Evolutionary conservation across 75 land plant genomes (phyloP), one percentile per base, ranked within the genome.

Genomic region (Azolla pinnata): DNA sequence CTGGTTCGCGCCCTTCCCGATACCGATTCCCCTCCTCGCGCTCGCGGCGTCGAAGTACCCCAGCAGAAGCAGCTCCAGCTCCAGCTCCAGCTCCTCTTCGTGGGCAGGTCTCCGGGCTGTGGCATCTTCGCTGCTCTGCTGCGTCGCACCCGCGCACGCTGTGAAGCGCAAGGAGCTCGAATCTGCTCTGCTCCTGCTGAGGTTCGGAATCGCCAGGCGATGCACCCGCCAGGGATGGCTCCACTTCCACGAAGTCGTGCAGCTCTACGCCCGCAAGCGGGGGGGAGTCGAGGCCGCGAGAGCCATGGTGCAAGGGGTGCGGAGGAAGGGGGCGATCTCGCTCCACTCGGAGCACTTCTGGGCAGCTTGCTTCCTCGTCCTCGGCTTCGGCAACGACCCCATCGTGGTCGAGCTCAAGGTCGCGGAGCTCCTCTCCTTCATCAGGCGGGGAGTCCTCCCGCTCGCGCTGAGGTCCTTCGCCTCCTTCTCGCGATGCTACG

Each of bases 311-410:
- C 81, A 75, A 52, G 81, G 75, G 4, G 67, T 87, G 17, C 48
- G 77, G 16, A 67, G 53, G 21, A 59, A 68, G 31, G 88, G 83
- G 0, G 64, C 70, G 1, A 50, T 84, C 16, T 17, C 61, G 8
- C 70, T 67, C 0, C 84, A 80, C 46, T 53, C 74, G 14, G 88
- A 81, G 28, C 97, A 90, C 33, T 57, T 83, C 53, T 90, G 88
- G 97, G 88, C 97, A 5, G 85, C 97, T 9, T 83, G 86, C 47
- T 90, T 87, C 60, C 72, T 84, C 56, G 58, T 81, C 1, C 72
- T 87, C 56, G 79, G 81, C 8, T 81, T 84, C 50, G 85, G 92
- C n/a, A 71, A 69, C 34, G 82, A 82, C 19, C 79, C 83, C 0
- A 64, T 64, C 2, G 52, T 66, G 20, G 79, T 90, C 10, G 81